Percentiles rank a stretch among this genome's conserved stretches.
Conservation (phyloP, 2,329 filamentous ascomycete genomes). For the Talaromyces marneffei region DNA sequence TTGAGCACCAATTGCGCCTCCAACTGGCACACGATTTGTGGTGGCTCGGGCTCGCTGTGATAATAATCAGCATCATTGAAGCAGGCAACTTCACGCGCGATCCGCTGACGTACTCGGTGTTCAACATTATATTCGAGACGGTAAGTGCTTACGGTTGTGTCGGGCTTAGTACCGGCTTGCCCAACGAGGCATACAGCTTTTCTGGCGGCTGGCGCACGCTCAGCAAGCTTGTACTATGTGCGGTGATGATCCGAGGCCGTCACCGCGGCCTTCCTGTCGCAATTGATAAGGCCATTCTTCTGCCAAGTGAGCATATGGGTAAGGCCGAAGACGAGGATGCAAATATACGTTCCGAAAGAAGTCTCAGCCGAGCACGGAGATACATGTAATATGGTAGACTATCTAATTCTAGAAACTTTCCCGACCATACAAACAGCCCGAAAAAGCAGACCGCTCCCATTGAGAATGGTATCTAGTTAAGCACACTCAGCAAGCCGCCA, state of each 20-base stretch:
- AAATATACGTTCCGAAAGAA: neutral
- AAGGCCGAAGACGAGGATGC: constrained; percentile 20
- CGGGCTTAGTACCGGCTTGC: constrained; percentile 43
- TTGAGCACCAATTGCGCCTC: constrained; percentile 48
- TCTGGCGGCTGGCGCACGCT: constrained; percentile 41
- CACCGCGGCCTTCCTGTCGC: constrained; percentile 48
- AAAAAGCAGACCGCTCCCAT: neutral
- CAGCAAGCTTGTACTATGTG: constrained; percentile 46
- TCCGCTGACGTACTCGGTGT: constrained; percentile 39
- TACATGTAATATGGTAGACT: neutral
- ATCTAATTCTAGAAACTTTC: neutral
- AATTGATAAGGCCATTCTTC: constrained; percentile 37
- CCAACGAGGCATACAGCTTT: constrained; percentile 42
- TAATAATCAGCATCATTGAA: constrained; percentile 53
- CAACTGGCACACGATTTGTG: constrained; percentile 59
- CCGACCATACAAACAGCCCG: neutral
- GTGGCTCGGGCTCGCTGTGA: constrained; percentile 52
- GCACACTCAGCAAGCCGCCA: neutral
- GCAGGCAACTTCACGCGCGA: constrained; percentile 46
- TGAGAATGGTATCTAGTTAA: neutral
- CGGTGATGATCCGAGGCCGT: constrained; percentile 46
- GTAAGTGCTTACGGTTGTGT: constrained; percentile 28
- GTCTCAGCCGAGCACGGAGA: neutral
- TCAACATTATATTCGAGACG: constrained; percentile 42
- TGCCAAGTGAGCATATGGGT: constrained; percentile 20